Evolutionary conservation across 2,329 filamentous ascomycete species (phyloP).

Genomic region (Plenodomus lindquistii): DNA sequence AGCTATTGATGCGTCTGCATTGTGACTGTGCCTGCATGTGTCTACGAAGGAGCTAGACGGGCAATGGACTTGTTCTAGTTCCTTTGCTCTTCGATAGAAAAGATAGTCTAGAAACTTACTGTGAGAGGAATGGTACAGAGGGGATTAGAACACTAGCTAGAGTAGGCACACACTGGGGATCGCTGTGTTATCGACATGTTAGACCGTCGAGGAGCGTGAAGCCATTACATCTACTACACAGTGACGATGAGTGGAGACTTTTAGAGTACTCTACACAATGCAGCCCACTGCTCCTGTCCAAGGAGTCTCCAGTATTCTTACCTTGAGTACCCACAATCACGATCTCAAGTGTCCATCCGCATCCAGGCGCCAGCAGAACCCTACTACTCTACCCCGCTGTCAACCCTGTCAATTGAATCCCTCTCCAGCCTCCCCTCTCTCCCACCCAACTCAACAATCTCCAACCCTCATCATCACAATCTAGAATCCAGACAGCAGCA

Average conservation of each 20-base stretch:
- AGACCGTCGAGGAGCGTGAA: too few relatives aligned
- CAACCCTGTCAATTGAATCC: background rate
- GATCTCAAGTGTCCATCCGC: background rate
- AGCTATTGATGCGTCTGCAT: slow-evolving; percentile 24
- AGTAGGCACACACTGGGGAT: too few relatives aligned
- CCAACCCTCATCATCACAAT: background rate
- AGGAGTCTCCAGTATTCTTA: background rate
- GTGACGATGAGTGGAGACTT: too few relatives aligned
- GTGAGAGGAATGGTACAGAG: background rate
- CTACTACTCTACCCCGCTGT: too few relatives aligned
- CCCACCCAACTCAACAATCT: background rate
- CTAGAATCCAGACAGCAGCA: background rate
- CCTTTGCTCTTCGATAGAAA: background rate
- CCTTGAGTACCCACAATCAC: background rate
- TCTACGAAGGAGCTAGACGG: background rate
- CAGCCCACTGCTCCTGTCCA: too few relatives aligned
- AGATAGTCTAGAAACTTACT: slow-evolving; percentile 1
- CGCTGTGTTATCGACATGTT: background rate
- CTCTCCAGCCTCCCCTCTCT: background rate
- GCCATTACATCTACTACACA: too few relatives aligned
- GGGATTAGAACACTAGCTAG: background rate
- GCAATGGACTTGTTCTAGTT: background rate
- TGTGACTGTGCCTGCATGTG: slow-evolving; percentile 15
- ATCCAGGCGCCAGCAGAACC: too few relatives aligned
- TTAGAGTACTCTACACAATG: too few relatives aligned